These are phyloP conservation scores for Melampsora larici-populina DNA, from an alignment of 1,284 basidiomycete species.

Conservation along the genomic window DNA sequence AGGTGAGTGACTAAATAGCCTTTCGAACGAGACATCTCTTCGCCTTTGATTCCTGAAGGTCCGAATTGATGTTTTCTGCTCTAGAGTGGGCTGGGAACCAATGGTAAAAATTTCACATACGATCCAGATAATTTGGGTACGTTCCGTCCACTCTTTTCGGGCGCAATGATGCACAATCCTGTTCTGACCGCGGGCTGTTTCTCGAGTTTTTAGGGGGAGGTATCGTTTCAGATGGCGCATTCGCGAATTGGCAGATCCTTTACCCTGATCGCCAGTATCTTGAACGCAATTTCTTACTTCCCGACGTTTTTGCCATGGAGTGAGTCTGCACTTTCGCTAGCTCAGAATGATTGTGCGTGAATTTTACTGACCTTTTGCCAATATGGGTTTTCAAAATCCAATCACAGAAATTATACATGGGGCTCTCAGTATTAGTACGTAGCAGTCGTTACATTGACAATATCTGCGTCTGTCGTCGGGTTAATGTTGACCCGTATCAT, in stretches of 20 bases:
- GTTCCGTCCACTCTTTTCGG: background rate
- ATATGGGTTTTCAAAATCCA: background rate
- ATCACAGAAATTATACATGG: slow-evolving; percentile 19
- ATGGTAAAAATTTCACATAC: slow-evolving; percentile 20
- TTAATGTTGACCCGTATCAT: too few relatives aligned
- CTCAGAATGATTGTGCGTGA: background rate
- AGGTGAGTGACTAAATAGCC: slow-evolving; percentile 5
- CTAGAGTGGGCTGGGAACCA: slow-evolving; percentile 27
- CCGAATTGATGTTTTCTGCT: background rate
- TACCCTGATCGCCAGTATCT: slow-evolving; percentile 24
- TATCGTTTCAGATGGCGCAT: slow-evolving; percentile 35
- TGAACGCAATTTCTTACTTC: slow-evolving; percentile 24
- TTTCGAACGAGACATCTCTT: background rate
- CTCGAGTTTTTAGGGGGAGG: background rate
- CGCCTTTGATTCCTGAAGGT: background rate
- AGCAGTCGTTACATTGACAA: background rate
- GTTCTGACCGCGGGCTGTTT: background rate
- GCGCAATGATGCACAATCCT: background rate
- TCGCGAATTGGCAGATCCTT: slow-evolving; percentile 21
- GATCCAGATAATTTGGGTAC: slow-evolving; percentile 36
- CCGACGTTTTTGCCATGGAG: slow-evolving; percentile 5
- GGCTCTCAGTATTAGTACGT: slow-evolving; percentile 40
- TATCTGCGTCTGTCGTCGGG: background rate
- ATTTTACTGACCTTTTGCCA: background rate
- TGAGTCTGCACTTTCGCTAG: background rate